Evolutionary conservation across 2,329 filamentous ascomycete species (phyloP).

Genomic region (Cordyceps pruinosa): DNA sequence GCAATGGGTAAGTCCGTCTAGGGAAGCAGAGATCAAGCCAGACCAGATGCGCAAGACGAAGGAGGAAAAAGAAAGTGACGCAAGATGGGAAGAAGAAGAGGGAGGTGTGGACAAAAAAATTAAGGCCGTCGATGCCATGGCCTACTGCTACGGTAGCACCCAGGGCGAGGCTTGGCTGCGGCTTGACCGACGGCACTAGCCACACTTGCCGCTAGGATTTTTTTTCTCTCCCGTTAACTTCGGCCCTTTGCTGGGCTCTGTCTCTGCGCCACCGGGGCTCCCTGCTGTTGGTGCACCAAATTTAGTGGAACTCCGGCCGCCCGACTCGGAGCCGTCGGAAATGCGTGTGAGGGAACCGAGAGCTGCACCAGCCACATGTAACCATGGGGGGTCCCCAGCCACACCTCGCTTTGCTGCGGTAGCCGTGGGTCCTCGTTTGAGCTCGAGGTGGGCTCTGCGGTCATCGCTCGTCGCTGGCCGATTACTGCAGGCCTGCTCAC

Average conservation of each 20-base stretch:
- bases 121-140: slow-evolving; percentile 15
- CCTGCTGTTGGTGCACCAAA: slow-evolving; percentile 14
- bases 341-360: slow-evolving; percentile 16
- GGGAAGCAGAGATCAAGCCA: slow-evolving; percentile 18
- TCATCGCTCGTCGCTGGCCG: slow-evolving; percentile 2
- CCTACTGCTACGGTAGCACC: slow-evolving; percentile 1
- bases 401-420: neutral
- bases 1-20: slow-evolving; percentile 1
- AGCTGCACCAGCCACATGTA: slow-evolving; percentile 14
- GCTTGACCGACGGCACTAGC: slow-evolving; percentile 10
- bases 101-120: slow-evolving; percentile 17
- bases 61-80: slow-evolving; percentile 19
- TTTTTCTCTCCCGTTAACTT: neutral
- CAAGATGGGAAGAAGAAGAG: slow-evolving; percentile 13
- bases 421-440: slow-evolving; percentile 6
- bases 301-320: slow-evolving; percentile 16
- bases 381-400: slow-evolving; percentile 9
- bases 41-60: slow-evolving; percentile 15
- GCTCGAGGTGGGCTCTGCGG: slow-evolving; percentile 5
- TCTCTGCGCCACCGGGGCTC: slow-evolving; percentile 1
- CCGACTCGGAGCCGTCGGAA: slow-evolving; percentile 26
- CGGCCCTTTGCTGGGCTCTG: slow-evolving; percentile 6
- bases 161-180: slow-evolving; percentile 4
- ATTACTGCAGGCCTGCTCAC: neutral
- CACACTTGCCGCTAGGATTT: neutral